Evolutionary conservation across 1,284 basidiomycete genomes (phyloP).

Genomic region (Sporisorium scitamineum): DNA sequence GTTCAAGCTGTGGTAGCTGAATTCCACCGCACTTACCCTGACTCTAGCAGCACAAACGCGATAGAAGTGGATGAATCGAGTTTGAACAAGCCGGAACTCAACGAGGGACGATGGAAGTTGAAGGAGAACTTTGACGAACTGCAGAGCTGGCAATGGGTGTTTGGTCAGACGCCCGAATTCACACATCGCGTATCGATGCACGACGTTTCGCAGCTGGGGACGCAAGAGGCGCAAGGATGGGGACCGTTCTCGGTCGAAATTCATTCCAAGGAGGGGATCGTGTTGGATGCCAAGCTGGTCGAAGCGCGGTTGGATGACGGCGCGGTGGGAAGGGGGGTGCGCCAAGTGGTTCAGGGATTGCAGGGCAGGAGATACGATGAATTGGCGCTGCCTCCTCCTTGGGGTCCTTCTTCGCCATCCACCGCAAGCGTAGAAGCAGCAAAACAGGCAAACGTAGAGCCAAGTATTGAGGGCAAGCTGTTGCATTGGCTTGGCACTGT

Average conservation of each 20-base stretch:
- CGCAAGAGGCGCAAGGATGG: neutral
- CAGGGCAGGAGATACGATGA: slow-evolving; percentile 48
- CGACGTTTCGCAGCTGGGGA: slow-evolving; percentile 19
- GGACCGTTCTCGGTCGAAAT: slow-evolving; percentile 41
- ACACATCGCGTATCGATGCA: slow-evolving; percentile 68
- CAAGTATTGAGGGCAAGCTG: slow-evolving; percentile 8
- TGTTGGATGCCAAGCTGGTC: slow-evolving; percentile 39
- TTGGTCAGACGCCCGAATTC: slow-evolving; percentile 94
- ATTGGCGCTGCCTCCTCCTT: slow-evolving; percentile 44
- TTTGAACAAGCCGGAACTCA: slow-evolving; percentile 11
- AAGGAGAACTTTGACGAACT: slow-evolving; percentile 46
- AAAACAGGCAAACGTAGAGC: neutral
- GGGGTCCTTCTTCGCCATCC: slow-evolving; percentile 22
- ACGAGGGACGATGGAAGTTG: slow-evolving; percentile 32
- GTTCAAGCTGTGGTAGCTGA: slow-evolving; percentile 78
- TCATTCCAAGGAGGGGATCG: slow-evolving; percentile 47
- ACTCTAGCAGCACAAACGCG: neutral
- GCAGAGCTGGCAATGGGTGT: slow-evolving; percentile 92
- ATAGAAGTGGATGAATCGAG: slow-evolving; percentile 37
- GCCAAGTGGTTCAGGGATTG: slow-evolving; percentile 15
- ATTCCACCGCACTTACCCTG: slow-evolving; percentile 77
- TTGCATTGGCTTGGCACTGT: slow-evolving; percentile 31
- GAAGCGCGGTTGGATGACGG: slow-evolving; percentile 24
- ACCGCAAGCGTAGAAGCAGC: neutral
- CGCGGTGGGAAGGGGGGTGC: slow-evolving; percentile 19